Evolutionary conservation across 345 rosid species (phyloP).

Genomic region (Mangifera indica): DNA sequence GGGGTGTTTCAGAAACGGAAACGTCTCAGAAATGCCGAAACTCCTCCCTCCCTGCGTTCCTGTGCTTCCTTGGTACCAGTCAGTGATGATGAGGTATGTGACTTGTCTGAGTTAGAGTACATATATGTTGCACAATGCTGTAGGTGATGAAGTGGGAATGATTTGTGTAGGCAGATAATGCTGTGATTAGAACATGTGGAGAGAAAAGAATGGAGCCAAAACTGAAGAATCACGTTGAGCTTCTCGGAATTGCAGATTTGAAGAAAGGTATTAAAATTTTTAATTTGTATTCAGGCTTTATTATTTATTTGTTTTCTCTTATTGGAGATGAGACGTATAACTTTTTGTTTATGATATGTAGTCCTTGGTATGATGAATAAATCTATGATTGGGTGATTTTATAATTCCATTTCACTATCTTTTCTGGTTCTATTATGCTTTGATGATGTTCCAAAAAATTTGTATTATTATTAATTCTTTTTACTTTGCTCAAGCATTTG

Average conservation of each 20-base stretch:
- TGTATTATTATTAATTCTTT: no score
- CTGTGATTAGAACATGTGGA: slow-evolving; percentile 59
- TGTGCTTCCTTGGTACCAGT: no score
- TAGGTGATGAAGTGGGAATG: background rate
- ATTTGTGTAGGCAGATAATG: slow-evolving; percentile 64
- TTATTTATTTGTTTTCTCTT: background rate
- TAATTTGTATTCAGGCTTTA: background rate
- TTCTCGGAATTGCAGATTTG: slow-evolving; percentile 70
- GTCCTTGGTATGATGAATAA: background rate
- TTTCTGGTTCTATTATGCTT: no score
- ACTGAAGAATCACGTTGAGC: slow-evolving; percentile 84
- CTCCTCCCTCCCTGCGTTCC: no score
- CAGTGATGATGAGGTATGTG: slow-evolving; percentile 65
- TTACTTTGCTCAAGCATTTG: no score
- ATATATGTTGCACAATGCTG: background rate
- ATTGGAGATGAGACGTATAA: background rate
- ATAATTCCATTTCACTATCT: background rate
- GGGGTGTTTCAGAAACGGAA: no score
- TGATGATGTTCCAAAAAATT: no score
- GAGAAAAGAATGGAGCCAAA: slow-evolving; percentile 53
- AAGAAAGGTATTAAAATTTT: slow-evolving; percentile 71
- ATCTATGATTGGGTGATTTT: background rate
- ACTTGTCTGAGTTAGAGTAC: background rate
- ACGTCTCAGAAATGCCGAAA: no score
- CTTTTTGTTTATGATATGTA: background rate